These are phyloP conservation scores for Fusarium udum DNA, from an alignment of 2,329 filamentous ascomycete genomes.

Conservation along the genomic window DNA sequence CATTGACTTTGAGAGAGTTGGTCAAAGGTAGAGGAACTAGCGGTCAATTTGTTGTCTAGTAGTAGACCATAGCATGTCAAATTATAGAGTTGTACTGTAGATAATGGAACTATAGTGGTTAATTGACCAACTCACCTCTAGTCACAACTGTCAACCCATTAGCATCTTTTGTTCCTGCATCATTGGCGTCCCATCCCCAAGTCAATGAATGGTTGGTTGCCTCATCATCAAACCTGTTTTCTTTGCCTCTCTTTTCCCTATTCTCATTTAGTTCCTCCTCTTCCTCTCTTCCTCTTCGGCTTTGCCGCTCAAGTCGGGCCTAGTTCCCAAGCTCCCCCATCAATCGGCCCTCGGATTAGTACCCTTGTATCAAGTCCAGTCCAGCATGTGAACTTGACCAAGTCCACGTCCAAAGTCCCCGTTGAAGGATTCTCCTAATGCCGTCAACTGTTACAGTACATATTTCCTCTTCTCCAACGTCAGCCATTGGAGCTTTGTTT, in stretches of 20 bases:
- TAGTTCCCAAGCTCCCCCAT: conserved; percentile 7
- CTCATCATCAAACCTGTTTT: conserved; percentile 7
- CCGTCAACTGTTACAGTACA: not conserved
- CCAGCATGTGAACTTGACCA: conserved; percentile 22
- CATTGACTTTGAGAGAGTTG: not conserved
- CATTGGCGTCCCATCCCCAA: conserved; percentile 15
- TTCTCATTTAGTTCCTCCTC: not conserved
- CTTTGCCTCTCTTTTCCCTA: not conserved
- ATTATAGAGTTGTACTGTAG: not conserved
- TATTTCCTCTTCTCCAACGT: not conserved
- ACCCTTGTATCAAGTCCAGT: not conserved
- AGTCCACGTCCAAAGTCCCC: not conserved
- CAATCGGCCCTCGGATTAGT: conserved; percentile 15
- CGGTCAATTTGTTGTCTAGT: not conserved
- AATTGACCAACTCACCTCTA: not conserved
- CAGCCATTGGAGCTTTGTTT: not conserved
- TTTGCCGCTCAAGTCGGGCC: conserved; percentile 15
- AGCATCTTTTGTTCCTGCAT: conserved; percentile 29
- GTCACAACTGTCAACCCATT: not conserved
- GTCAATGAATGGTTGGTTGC: conserved; percentile 20
- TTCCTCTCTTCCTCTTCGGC: conserved; percentile 2
- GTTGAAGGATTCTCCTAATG: not conserved
- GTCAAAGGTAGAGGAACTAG: not conserved
- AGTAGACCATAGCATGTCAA: not conserved
- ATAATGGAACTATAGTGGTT: not conserved